Percentiles rank a stretch among this genome's conserved stretches.
These are phyloP conservation scores for Aspergillus spinulosporus DNA, from an alignment of 2,329 filamentous ascomycete genomes.

Conservation along the genomic window DNA sequence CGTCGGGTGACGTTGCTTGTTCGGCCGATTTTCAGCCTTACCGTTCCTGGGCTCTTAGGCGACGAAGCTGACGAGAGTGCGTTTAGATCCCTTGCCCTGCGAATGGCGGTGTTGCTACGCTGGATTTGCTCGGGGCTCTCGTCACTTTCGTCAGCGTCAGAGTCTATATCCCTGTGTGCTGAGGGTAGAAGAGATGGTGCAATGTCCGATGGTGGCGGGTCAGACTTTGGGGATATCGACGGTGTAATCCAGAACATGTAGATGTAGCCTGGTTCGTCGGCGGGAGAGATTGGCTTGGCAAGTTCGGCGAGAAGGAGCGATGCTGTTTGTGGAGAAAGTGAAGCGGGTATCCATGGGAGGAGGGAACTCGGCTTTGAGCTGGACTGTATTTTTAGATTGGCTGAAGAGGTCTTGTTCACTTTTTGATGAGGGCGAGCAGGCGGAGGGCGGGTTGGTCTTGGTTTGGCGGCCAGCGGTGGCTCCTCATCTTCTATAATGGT, in stretches of 20 bases:
- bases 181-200: slow-evolving; percentile 62
- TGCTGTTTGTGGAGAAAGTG: slow-evolving; percentile 66
- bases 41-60: slow-evolving; percentile 53
- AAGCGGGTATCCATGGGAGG: slow-evolving; percentile 68
- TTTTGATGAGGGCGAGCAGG: slow-evolving; percentile 6
- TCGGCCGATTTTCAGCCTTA: slow-evolving; percentile 65
- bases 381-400: background rate
- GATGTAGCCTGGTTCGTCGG: slow-evolving; percentile 85
- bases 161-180: slow-evolving; percentile 6
- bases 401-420: slow-evolving; percentile 17
- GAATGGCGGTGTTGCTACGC: slow-evolving; percentile 40
- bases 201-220: slow-evolving; percentile 57
- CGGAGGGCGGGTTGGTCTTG: slow-evolving; percentile 24
- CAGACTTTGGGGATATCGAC: slow-evolving; percentile 51
- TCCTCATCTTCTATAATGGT: slow-evolving; percentile 27
- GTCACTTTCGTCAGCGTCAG: slow-evolving; percentile 16
- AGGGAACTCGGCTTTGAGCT: slow-evolving; percentile 48
- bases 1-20: slow-evolving; percentile 83
- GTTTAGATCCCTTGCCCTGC: slow-evolving; percentile 38
- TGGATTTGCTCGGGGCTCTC: slow-evolving; percentile 29
- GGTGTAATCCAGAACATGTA: slow-evolving; percentile 98
- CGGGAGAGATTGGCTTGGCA: slow-evolving; percentile 68
- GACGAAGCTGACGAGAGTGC: slow-evolving; percentile 31
- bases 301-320: slow-evolving; percentile 75
- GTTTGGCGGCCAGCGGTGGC: slow-evolving; percentile 14